Base-by-base conservation (phyloP, 2,329 filamentous ascomycete species). In the Cladosporium sp. region DNA sequence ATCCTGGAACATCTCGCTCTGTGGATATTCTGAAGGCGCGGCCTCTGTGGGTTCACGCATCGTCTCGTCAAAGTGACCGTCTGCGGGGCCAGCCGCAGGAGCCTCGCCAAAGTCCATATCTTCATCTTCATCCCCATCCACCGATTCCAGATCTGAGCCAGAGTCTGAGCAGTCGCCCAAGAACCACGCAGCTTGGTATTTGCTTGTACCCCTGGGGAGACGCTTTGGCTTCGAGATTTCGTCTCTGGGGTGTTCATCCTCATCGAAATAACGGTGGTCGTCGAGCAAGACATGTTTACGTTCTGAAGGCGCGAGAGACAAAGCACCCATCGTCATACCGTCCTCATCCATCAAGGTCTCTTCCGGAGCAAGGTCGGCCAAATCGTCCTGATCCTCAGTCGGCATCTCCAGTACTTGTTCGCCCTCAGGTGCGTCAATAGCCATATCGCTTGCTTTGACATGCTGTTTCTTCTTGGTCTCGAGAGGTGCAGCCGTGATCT, bases 191-290 rank as follows among this genome's bases (percentile, higher is more conserved):
- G 91, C 80, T 70, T 98, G 93, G 69, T 96, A 97, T 50, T 85
- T 82, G 33, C 93, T 97, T 2, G 93, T 98, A 55, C 93, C 93
- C 68, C 84, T 88, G 1, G 93, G 93, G 18, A 98, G 71, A 55
- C 82, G 82, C 69, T 85, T 93, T 6, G 88, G 87, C 27, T 73
- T 71, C 30, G 77, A 70, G 15, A 82, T 73, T 15, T 78, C 73
- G 47, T 82, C 72, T 36, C 78, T 76, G 22, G 41, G 41, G 5
- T 77, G 74, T 47, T 93, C 85, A 40, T 93, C 89, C 38, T 97
- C 92, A 0, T 91, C 91, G 65, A 97, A 98, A 69, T 98, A 98
- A 66, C 97, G 92, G 67, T 98, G 92, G 58, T 97, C 92, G 59
- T 98, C 93, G 8, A 98, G 77, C 35, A 98, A 73, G 1, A 98